Conservation (phyloP, 1,139 yeast species). For the Suhomyces bribrorum region DNA sequence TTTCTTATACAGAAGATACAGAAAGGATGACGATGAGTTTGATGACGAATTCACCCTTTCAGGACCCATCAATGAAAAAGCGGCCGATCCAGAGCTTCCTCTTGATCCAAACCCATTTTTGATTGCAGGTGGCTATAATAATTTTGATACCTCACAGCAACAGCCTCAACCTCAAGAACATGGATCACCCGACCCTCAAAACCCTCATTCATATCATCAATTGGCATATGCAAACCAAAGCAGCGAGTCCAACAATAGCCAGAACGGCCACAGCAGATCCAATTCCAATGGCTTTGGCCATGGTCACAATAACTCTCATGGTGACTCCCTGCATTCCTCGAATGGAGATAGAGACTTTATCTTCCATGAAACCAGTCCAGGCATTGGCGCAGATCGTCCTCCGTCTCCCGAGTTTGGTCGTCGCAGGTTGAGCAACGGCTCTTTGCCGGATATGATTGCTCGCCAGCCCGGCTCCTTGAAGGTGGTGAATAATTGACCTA, state of each 20-base stretch:
- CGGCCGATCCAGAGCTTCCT: conserved; percentile 8
- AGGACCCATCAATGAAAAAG: conserved; percentile 30
- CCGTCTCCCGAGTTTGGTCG: conserved; percentile 39
- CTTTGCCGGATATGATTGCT: conserved; percentile 66
- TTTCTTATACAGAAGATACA: conserved; percentile 42
- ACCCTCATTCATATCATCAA: conserved; percentile 15
- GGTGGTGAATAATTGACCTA: conserved; percentile 43
- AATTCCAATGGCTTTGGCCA: conserved; percentile 16
- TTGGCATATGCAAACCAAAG: conserved; percentile 16
- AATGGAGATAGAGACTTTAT: conserved; percentile 26
- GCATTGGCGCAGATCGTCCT: conserved; percentile 9
- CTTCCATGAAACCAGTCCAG: conserved; percentile 13
- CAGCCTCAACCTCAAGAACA: conserved; percentile 5
- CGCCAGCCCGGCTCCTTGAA: conserved; percentile 47
- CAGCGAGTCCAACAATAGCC: conserved; percentile 13
- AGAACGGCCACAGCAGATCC: conserved; percentile 17
- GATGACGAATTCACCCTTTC: conserved; percentile 40
- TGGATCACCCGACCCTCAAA: conserved; percentile 8
- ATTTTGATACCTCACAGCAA: conserved; percentile 18
- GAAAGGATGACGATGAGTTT: conserved; percentile 36
- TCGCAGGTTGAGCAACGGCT: conserved; percentile 65
- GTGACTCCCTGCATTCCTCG: conserved; percentile 28
- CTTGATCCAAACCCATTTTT: conserved; percentile 28
- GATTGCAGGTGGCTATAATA: conserved; percentile 22
- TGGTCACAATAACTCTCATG: conserved; percentile 11